Evolutionary conservation across 2,329 filamentous ascomycete genomes (phyloP), one percentile per base, ranked within the genome.

Genomic region (Trichoderma guizhouense): DNA sequence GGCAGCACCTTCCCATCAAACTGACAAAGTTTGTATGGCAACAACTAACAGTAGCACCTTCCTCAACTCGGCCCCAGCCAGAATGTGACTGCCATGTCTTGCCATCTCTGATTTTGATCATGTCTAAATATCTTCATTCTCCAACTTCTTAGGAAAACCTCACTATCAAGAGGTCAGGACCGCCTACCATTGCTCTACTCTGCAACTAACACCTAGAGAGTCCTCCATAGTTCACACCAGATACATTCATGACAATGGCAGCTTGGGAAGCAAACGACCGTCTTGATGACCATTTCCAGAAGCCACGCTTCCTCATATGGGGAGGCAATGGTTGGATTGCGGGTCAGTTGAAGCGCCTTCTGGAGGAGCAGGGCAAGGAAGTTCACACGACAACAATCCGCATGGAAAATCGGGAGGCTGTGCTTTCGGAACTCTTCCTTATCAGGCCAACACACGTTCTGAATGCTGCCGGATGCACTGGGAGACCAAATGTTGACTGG

Each of bases 401-500:
- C 76, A 91, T 91, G 89, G 88, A 92, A 79, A 84, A 91, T 76
- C 84, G 87, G 74, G 85, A 87, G 76, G 82, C 82, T 69, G 89
- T 91, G 71, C 79, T 87, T 68, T 82, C 83, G 60, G 86, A 88
- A 78, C 84, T 92, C 30, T 84, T 89, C 63, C 83, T 82, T 65
- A 81, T 90, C 79, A 87, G 87, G 80, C 90, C 90, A 26, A 91
- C 89, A 4, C 89, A 91, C 77, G 89, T 92, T 71, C 81, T 92
- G 65, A 91, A 91, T 80, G 88, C 86, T 73, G 90, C 90, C 62
- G 90, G 90, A 73, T 89, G 86, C 78, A 92, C 89, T 3, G 90
- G 90, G 64, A 85, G 89, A 28, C 90, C 90, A 74, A 92, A 92
- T 74, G 89, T 91, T 78, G 90, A 92, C 81, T 91, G 89, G 89